Percentiles rank a stretch among this genome's conserved stretches.
phyloP scores from a whole-genome alignment of 2,329 filamentous ascomycete species.

The Fusarium armeniacum region DNA sequence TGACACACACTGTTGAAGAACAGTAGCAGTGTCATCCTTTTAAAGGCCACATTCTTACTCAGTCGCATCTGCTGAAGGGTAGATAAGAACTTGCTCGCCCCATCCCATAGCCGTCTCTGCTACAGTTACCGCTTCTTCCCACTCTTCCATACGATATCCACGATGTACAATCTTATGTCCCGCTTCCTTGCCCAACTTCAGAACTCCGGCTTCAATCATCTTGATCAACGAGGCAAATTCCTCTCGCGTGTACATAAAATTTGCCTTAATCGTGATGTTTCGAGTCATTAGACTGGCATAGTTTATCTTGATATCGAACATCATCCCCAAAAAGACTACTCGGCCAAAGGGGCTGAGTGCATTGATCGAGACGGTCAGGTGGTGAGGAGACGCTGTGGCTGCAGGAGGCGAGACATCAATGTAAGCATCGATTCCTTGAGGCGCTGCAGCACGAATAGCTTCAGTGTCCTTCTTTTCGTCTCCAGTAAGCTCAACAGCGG shows the following conservation, averaged over 20 bases:
- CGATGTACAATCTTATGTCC: slow-evolving; percentile 32
- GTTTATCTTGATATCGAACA: slow-evolving; percentile 33
- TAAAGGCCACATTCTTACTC: not conserved
- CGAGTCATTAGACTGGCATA: slow-evolving; percentile 25
- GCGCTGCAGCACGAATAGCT: not conserved
- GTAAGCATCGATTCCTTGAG: slow-evolving; percentile 28
- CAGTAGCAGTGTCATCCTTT: not conserved
- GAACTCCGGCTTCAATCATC: slow-evolving; percentile 28
- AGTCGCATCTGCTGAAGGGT: not conserved
- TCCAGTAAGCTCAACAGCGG: slow-evolving; percentile 22
- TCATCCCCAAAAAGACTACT: slow-evolving; percentile 22
- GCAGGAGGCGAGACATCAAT: slow-evolving; percentile 38
- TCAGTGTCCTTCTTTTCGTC: slow-evolving; percentile 21
- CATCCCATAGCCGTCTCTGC: slow-evolving; percentile 27
- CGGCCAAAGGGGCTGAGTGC: not conserved
- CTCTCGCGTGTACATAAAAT: slow-evolving; percentile 34
- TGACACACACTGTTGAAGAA: not conserved
- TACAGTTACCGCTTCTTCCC: slow-evolving; percentile 23
- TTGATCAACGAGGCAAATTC: slow-evolving; percentile 31
- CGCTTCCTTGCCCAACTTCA: slow-evolving; percentile 32
- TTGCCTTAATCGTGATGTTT: slow-evolving; percentile 30
- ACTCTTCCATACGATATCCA: slow-evolving; percentile 22
- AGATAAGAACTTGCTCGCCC: slow-evolving; percentile 38
- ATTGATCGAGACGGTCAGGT: slow-evolving; percentile 16
- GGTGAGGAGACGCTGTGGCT: slow-evolving; percentile 22